phyloP scores from a whole-genome alignment of 768 basidiomycete species.

The Tylopilus sp. region DNA sequence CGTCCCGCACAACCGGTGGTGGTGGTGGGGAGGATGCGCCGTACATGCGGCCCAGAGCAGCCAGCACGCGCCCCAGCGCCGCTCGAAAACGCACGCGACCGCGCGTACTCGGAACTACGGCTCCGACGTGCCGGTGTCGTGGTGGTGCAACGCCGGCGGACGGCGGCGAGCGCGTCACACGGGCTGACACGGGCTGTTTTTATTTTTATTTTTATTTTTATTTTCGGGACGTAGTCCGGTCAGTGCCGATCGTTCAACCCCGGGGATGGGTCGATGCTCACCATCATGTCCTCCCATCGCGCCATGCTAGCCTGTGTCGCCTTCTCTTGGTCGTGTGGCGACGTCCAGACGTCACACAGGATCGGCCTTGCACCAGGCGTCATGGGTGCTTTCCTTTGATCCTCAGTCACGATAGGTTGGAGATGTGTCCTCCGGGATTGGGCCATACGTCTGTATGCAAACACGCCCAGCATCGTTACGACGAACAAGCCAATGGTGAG shows the following conservation, averaged over 20 bases:
- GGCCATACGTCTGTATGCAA: constrained; percentile 42
- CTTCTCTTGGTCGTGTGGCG: neutral
- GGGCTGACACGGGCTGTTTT: constrained; percentile 28
- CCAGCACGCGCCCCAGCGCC: neutral
- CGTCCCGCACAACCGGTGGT: neutral
- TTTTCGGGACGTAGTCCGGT: neutral
- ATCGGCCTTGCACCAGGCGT: constrained; percentile 33
- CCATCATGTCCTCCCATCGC: constrained; percentile 42
- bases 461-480: constrained; percentile 44
- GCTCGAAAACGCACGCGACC: neutral
- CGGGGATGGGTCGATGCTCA: constrained; percentile 19
- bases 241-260: neutral
- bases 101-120: neutral
- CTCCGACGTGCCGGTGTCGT: neutral
- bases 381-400: neutral
- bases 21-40: neutral
- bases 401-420: neutral
- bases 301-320: constrained; percentile 8
- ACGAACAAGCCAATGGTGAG: constrained; percentile 56
- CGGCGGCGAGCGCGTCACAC: neutral
- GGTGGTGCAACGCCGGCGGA: neutral
- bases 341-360: constrained; percentile 45
- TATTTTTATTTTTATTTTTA: too few relatives aligned
- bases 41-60: constrained; percentile 4
- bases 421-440: constrained; percentile 12